phyloP scores from a whole-genome alignment of 805 yeast species.

The Saturnispora hagleri region DNA sequence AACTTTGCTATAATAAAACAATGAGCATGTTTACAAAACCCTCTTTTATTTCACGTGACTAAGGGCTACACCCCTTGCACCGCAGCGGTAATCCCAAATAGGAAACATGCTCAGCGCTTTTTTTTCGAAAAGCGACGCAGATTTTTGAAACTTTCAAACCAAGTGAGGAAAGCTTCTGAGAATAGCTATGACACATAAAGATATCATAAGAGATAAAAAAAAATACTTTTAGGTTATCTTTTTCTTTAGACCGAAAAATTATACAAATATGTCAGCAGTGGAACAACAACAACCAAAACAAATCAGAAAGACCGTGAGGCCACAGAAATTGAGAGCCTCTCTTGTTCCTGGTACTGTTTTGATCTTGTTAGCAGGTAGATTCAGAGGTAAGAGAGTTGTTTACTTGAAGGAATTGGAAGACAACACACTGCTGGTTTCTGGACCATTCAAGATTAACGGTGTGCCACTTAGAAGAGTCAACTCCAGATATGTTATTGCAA shows the following conservation, averaged over 20 bases:
- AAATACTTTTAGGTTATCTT: not conserved
- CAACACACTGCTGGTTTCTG: slow-evolving; percentile 94
- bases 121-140: not conserved
- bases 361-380: slow-evolving; percentile 96
- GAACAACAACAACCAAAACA: slow-evolving; percentile 80
- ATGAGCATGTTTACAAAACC: not conserved
- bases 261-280: slow-evolving; percentile 34
- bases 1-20: not conserved
- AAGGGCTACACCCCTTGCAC: slow-evolving; percentile 5
- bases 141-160: not conserved
- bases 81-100: not conserved
- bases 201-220: not conserved
- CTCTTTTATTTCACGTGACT: slow-evolving; percentile 3
- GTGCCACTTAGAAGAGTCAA: slow-evolving; percentile 99
- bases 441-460: slow-evolving; percentile 99
- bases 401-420: slow-evolving; percentile 95
- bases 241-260: not conserved
- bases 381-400: slow-evolving; percentile 99
- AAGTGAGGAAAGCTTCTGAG: not conserved
- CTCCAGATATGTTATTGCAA: slow-evolving; percentile 97
- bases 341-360: slow-evolving; percentile 37
- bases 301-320: slow-evolving; percentile 85
- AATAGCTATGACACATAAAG: not conserved
- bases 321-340: slow-evolving; percentile 88
- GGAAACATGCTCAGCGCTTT: not conserved